Base-by-base conservation (phyloP, 73 alveolate species). In the Stentor roeselii region DNA sequence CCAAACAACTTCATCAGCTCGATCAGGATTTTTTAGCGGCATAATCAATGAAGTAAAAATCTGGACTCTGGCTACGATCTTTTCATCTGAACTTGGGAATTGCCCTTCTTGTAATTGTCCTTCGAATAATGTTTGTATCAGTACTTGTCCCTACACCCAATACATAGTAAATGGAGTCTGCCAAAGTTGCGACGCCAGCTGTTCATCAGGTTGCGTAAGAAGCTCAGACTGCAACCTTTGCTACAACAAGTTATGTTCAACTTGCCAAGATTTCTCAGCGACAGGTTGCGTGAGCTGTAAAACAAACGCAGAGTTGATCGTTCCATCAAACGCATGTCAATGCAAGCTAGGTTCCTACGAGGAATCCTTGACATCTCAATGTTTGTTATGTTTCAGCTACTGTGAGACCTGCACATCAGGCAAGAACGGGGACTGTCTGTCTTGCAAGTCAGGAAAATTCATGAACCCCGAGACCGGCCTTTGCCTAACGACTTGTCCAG, bases 161-260 rank as follows among this genome's bases (percentile, higher is more conserved):
- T 67, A 67, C 34, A 11, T 27, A 50, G 67, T 50, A 1, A 67
- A 27, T 2, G n/a, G 41, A 1, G 41, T n/a, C 3, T 67, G 80
- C 80, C 34, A 27, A 1, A 21, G 27, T 21, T 67, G 80, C 2
- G 15, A 15, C 0, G 80, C 41, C 2, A 27, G 42, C 1, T 67
- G 80, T 2, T 27, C 80, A 1, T 27, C n/a, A 67, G 41, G 80
- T 32, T 67, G 80, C 34, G 80, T 67, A 1, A n/a, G 80, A 67
- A 67, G 37, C 34, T 21, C 41, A 21, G 80, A 67, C 42, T 67
- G 80, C 2, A 67, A 67, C 41, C 41, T 67, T 1, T 67, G 80
- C 2, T 21, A 67, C 2, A 40, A 67, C 41, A 21, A 15, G 11
- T 34, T 67, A n/a, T 67, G 80, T 32, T 67, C n/a, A 1, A 30